Base-by-base conservation (phyloP, 306 rosid species). In the Sicyos edulis region DNA sequence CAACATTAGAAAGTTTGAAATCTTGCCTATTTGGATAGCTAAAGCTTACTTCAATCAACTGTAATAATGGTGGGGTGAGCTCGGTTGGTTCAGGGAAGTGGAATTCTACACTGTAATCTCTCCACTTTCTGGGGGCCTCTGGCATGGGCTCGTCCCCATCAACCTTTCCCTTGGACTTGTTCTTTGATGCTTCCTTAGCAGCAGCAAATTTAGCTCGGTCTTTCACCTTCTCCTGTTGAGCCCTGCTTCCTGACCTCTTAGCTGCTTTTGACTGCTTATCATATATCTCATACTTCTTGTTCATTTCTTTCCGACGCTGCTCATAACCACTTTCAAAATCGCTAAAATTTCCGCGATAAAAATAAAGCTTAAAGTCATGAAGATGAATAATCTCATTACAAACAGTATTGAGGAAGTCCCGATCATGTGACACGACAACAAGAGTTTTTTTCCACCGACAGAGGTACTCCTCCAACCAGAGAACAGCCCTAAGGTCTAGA, bases 381-480 rank as follows among this genome's bases (percentile, higher is more conserved):
- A 87, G 85, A 79, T 89, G 96, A 78, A 89, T 87, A 72, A 87
- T 87, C 77, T 86, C 88, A 54, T 56, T 74, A 83, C 88, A 85
- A 2, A 89, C 92, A 6, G 88, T 79, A 64, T 90, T 89, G 62
- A 89, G 92, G 74, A 86, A 89, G 77, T 89, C 96, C 29, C 84
- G 77, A 71, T 87, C 96, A 2, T 86, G 91, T 4, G 92, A 89
- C 49, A 89, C 91, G 61, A 89, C 92, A 13, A 88, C 89, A 80
- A 86, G 79, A 50, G 87, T 83, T 82, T 89, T 87, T 80, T 89
- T 87, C 89, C 96, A 86, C 57, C 89, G 85, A 73, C 91, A 86
- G 80, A 87, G 73, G 77, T 87, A 89, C 85, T 87, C 96, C 77
- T 86, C 89, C 74, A 89, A 81, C 91, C 92, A 85, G 66, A 89